These are phyloP conservation scores for Diaporthe sp. DNA, from an alignment of 2,329 filamentous ascomycete species.

Conservation along the genomic window DNA sequence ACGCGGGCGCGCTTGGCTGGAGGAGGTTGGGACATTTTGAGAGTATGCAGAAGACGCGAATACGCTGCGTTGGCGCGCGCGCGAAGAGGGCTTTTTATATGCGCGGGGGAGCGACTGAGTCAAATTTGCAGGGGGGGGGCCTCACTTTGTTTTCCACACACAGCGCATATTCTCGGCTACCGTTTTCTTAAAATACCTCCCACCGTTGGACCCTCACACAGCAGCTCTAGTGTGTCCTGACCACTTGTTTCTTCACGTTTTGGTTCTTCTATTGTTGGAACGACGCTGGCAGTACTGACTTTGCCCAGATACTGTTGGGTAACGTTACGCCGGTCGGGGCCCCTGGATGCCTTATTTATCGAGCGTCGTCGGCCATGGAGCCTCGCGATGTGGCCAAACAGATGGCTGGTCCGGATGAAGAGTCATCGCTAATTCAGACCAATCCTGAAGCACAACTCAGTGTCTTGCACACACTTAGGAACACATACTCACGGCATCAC, in stretches of 20 bases:
- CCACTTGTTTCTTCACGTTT: not conserved
- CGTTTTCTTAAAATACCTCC: not conserved
- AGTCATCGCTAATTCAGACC: not conserved
- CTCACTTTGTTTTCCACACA: too few relatives aligned
- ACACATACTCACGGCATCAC: not conserved
- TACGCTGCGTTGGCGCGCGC: too few relatives aligned
- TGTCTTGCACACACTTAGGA: not conserved
- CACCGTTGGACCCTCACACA: not conserved
- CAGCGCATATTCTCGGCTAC: not conserved
- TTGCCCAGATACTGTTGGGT: not conserved
- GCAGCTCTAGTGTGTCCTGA: not conserved
- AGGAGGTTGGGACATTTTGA: too few relatives aligned
- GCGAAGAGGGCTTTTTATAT: too few relatives aligned
- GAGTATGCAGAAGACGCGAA: too few relatives aligned
- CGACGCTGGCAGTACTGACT: not conserved
- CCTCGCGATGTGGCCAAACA: not conserved
- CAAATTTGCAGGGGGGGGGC: too few relatives aligned
- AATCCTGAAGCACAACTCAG: not conserved
- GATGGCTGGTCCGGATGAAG: not conserved
- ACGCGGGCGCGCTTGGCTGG: too few relatives aligned
- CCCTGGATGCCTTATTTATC: not conserved
- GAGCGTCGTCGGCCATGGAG: not conserved
- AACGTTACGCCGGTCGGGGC: too few relatives aligned
- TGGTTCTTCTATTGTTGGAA: not conserved
- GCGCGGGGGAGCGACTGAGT: too few relatives aligned